Evolutionary conservation across 805 yeast genomes (phyloP), one percentile per base, ranked within the genome.

Genomic region (Nakazawaea siamensis): DNA sequence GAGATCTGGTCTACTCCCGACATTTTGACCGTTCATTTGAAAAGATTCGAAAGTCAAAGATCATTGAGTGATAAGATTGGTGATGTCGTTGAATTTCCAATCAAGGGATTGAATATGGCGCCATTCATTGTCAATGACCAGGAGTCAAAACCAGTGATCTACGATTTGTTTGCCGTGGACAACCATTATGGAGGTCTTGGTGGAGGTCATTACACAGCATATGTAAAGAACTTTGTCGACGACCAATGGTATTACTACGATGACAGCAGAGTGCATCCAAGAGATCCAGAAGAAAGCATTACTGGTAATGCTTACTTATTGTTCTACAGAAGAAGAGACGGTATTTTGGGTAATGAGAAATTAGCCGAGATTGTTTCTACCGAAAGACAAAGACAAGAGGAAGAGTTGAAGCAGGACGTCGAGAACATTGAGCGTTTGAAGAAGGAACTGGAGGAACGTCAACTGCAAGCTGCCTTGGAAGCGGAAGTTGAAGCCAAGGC

Each of bases 161-260:
- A 90, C 55, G 97, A 92, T 52, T 62, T 92, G 42, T 68, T 84
- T 47, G 97, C 92, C 0, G 96, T 92, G 16, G 97, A 88, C 53
- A 92, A 90, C 53, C 98, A 92, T 52, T 87, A 69, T 53, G 98
- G 97, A 33, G 96, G 97, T 1, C 63, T 90, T 14, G 97, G 97
- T 1, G 97, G 97, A 4, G 97, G 98, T 2, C 97, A 92, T 61
- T 90, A 92, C 56, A 92, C 98, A 1, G 83, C 97, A 0, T 80
- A 76, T 49, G 95, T 73, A 1, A 81, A 80, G 53, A 88, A 88
- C 50, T 79, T 75, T 54, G 65, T 74, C 28, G 94, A 84, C 49
- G 61, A 61, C 15, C 66, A 74, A 39, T 92, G 97, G 97, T 86
- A 87, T 52, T 82, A 87, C 52, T 90, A 70, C 54, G 88, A 90